Evolutionary conservation across 2,329 filamentous ascomycete species (phyloP).

Genomic region (Aspergillus tamarii): DNA sequence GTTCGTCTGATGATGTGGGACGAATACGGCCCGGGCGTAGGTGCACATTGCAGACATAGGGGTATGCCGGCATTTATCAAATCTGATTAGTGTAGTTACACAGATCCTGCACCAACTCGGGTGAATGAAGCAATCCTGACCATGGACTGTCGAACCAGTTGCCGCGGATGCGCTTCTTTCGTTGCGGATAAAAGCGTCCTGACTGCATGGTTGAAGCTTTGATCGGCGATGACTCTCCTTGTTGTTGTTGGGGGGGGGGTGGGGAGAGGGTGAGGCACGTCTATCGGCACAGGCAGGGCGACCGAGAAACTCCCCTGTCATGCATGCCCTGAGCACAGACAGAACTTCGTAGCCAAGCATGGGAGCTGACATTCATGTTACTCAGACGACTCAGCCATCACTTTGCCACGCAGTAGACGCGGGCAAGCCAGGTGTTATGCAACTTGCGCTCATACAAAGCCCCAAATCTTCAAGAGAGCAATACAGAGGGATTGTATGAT

Average conservation of each 20-base stretch:
- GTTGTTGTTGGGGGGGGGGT: no score
- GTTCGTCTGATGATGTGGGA: conserved; percentile 6
- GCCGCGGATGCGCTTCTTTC: neutral
- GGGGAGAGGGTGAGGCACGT: neutral
- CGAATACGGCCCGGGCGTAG: conserved; percentile 4
- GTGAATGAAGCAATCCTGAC: neutral
- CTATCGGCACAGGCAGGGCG: neutral
- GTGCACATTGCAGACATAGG: conserved; percentile 2
- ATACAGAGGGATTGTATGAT: neutral
- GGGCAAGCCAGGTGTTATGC: neutral
- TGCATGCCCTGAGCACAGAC: neutral
- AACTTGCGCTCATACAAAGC: neutral
- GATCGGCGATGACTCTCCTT: neutral
- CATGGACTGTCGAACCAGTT: neutral
- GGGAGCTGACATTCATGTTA: neutral
- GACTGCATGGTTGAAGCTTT: neutral
- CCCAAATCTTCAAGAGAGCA: neutral
- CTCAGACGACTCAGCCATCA: neutral
- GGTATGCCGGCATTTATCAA: conserved; percentile 4
- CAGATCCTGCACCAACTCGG: neutral
- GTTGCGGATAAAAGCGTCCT: neutral
- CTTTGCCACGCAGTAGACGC: neutral
- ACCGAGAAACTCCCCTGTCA: neutral
- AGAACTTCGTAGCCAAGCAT: neutral
- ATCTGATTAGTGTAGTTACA: conserved; percentile 4